Conservation (phyloP, 371 early-diverging fungal species). For the Rhizopus arrhizus region DNA sequence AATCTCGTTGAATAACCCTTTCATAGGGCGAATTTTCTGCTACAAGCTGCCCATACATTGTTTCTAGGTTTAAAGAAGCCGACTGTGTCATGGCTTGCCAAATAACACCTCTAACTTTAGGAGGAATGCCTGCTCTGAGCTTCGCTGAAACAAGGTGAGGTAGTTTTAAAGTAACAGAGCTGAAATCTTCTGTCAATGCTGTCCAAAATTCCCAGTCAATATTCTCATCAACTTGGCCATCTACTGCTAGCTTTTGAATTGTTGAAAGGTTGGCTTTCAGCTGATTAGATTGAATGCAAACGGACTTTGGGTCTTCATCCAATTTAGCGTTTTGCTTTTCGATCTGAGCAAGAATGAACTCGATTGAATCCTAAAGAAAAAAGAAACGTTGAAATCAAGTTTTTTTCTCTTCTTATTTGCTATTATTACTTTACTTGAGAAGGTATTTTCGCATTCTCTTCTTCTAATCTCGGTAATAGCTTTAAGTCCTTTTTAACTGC, state of each 20-base stretch:
- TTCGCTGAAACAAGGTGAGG: constrained; percentile 66
- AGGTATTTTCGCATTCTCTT: constrained; percentile 44
- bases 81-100: constrained; percentile 89
- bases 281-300: constrained; percentile 57
- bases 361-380: constrained; percentile 42
- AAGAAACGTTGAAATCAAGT: no score
- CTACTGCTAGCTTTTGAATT: constrained; percentile 56
- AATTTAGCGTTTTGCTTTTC: constrained; percentile 60
- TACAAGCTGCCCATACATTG: constrained; percentile 78
- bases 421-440: constrained; percentile 18
- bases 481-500: constrained; percentile 34
- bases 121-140: constrained; percentile 80
- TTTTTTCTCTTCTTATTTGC: neutral
- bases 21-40: constrained; percentile 78
- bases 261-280: constrained; percentile 58
- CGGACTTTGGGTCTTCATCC: constrained; percentile 60
- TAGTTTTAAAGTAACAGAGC: constrained; percentile 54
- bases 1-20: constrained; percentile 84
- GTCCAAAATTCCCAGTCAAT: constrained; percentile 94
- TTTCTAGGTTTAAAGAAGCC: constrained; percentile 72
- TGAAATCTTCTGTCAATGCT: constrained; percentile 82
- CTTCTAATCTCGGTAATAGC: constrained; percentile 41
- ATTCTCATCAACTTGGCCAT: constrained; percentile 30
- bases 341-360: constrained; percentile 57
- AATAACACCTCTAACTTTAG: constrained; percentile 77